Percentiles rank a stretch among this genome's conserved stretches.
phyloP scores from a whole-genome alignment of 352 stramenopile species.

The Pythium aphanidermatum region DNA sequence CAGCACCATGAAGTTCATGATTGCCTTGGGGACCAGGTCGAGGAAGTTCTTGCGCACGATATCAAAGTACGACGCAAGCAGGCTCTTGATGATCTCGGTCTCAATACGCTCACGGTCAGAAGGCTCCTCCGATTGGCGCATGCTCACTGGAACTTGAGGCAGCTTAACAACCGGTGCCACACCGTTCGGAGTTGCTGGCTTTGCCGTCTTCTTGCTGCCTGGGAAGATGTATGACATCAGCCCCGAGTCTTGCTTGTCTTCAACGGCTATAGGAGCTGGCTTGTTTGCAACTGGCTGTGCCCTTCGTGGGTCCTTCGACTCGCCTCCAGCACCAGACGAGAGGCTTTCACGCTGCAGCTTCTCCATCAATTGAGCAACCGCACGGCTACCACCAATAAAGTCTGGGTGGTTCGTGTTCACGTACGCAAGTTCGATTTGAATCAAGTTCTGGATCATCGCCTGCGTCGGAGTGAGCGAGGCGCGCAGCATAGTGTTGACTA shows the following conservation, averaged over 20 bases:
- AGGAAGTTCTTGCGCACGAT: slow-evolving; percentile 99
- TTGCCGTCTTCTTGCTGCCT: slow-evolving; percentile 39
- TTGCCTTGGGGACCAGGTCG: slow-evolving; percentile 99
- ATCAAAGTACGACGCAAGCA: slow-evolving; percentile 97
- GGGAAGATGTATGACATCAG: slow-evolving; percentile 76
- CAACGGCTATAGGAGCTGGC: slow-evolving; percentile 2
- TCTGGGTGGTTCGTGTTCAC: slow-evolving; percentile 99
- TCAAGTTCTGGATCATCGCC: slow-evolving; percentile 97
- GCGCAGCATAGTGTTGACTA: slow-evolving; percentile 88
- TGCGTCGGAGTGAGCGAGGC: slow-evolving; percentile 73
- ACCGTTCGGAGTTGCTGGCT: slow-evolving; percentile 6
- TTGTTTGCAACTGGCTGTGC: background rate
- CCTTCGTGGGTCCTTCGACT: slow-evolving; percentile 51
- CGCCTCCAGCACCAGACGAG: slow-evolving; percentile 26
- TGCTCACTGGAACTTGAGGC: slow-evolving; percentile 94
- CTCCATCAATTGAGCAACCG: slow-evolving; percentile 94
- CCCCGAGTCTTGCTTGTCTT: slow-evolving; percentile 62
- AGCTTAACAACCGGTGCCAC: slow-evolving; percentile 86
- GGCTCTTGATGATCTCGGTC: slow-evolving; percentile 98
- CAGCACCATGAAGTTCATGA: slow-evolving; percentile 98
- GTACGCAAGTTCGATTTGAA: slow-evolving; percentile 98
- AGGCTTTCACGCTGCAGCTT: slow-evolving; percentile 88
- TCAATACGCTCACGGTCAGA: slow-evolving; percentile 95
- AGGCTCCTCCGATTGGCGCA: slow-evolving; percentile 93
- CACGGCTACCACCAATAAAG: slow-evolving; percentile 96